Base-by-base conservation (phyloP, 495 filamentous ascomycete genomes). In the Thermothielavioides terrestris region DNA sequence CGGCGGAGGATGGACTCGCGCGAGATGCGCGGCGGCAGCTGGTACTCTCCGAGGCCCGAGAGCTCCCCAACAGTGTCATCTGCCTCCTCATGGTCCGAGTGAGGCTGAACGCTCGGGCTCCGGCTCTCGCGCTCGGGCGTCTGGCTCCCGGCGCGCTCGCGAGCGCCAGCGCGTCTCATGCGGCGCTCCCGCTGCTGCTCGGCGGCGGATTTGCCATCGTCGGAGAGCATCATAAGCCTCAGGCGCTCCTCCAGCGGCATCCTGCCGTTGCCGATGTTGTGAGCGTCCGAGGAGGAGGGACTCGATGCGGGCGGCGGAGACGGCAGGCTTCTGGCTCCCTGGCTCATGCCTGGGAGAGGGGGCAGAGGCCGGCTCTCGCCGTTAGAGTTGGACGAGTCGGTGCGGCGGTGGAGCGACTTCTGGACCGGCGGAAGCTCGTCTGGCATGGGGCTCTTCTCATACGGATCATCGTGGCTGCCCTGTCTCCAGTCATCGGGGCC, bases 401-500 rank as follows among this genome's bases (percentile, higher is more conserved):
- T 77, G 15, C 81, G 77, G 2, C 66, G 69, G 52, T 61, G 70
- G 56, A 70, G 70, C 11, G 64, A 69, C 23, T 71, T 75, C 2
- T 54, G 53, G n/a, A 45, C 39, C 21, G 58, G 36, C 17, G 57
- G 63, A 3, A 56, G 27, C 6, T 71, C 68, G 43, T 76, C 75
- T 10, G 80, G 79, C 66, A 73, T 76, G 8, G 83, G 80, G 57
- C 81, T 83, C 35, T 74, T 78, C n/a, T 82, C 77, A 57, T 88
- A 95, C 0, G 81, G 78, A 42, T 92, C 82, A 18, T 86, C 85
- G 2, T 83, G 73, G 40, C 71, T 70, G 46, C 84, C 84, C 54
- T 88, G 85, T 37, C 85, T 79, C 92, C 92, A 98, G 58, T 95
- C 89, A 56, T 96, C 94, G 2, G 92, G 92, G 39, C 94, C 77